These are phyloP conservation scores for Ormosia semicastrata DNA, from an alignment of 306 rosid genomes.

Conservation along the genomic window DNA sequence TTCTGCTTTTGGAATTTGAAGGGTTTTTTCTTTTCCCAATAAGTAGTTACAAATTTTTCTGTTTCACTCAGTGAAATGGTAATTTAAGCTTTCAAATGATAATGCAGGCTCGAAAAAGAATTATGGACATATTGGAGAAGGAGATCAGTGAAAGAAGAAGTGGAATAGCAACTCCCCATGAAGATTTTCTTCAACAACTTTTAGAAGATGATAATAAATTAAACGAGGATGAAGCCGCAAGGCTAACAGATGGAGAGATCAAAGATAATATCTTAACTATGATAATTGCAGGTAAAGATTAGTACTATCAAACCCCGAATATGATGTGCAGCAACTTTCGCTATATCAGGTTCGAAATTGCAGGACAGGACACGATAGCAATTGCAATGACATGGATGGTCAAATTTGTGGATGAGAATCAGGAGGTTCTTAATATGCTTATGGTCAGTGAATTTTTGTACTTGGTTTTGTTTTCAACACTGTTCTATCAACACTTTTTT, in stretches of 20 bases:
- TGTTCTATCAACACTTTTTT: neutral
- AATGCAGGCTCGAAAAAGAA: slow-evolving; percentile 67
- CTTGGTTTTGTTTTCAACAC: neutral
- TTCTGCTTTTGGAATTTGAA: neutral
- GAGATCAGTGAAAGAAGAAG: slow-evolving; percentile 57
- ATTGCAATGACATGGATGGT: slow-evolving; percentile 92
- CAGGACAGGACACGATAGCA: slow-evolving; percentile 85
- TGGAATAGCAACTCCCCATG: slow-evolving; percentile 19
- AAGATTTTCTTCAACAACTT: slow-evolving; percentile 63
- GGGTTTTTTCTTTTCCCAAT: neutral
- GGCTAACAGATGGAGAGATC: slow-evolving; percentile 63
- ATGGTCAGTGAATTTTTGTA: slow-evolving; percentile 38
- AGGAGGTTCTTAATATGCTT: slow-evolving; percentile 49
- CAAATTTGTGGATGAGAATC: slow-evolving; percentile 76
- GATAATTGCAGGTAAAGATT: slow-evolving; percentile 69
- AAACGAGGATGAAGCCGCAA: slow-evolving; percentile 12
- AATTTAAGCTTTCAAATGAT: slow-evolving; percentile 5
- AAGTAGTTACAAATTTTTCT: neutral
- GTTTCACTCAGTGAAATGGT: neutral
- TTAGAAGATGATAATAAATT: slow-evolving; percentile 36
- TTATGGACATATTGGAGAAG: slow-evolving; percentile 56
- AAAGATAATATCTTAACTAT: slow-evolving; percentile 79
- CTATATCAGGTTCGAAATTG: neutral
- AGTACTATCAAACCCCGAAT: neutral
- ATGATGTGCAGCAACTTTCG: neutral